Base-by-base conservation (phyloP, 352 stramenopile genomes). In the Pelagophyceae sp. region DNA sequence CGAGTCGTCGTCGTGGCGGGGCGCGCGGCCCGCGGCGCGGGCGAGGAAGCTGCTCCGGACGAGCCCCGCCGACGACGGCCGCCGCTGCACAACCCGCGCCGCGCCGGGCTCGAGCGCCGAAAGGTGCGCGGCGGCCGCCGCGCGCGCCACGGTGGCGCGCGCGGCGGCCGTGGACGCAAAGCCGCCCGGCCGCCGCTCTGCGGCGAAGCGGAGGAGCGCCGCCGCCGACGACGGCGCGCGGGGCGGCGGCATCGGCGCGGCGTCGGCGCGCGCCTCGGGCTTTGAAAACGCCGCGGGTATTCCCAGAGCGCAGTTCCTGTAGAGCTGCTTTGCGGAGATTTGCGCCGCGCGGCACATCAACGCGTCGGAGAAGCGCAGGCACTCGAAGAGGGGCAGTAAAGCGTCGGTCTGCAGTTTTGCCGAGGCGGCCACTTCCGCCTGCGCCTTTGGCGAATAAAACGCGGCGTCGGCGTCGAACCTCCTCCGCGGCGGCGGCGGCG, bases 301-400 rank as follows among this genome's bases (percentile, higher is more conserved):
- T 11, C 67, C 67, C 2, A 74, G 67, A 23, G 67, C 17, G 67
- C 67, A 74, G 67, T 58, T 33, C 38, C 35, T 58, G 67, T 58
- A 74, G 38, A 74, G 35, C 35, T 17, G 5, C 27, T 27, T 27
- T 0, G 31, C 35, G 35, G 37, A 37, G 35, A 33, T 32, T 2
- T 2, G 1, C 35, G 67, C 67, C 15, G 5, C 33, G 67, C 33
- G 67, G 5, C 17, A 17, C 17, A 74, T 17, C 35, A 74, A 37
- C 35, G 35, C 51, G 67, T 74, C 67, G 27, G 33, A 54, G 38
- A 74, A 74, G 6, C 67, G 67, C 11, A 74, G 67, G 35, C 35
- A 60, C 33, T 74, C 67, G 67, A 74, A 74, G 67, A 74, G 67
- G 2, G 67, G 67, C 11, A 74, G 67, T 2, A 40, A 20, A 37